phyloP scores from a whole-genome alignment of 768 basidiomycete genomes.

The Phaffia australis region DNA sequence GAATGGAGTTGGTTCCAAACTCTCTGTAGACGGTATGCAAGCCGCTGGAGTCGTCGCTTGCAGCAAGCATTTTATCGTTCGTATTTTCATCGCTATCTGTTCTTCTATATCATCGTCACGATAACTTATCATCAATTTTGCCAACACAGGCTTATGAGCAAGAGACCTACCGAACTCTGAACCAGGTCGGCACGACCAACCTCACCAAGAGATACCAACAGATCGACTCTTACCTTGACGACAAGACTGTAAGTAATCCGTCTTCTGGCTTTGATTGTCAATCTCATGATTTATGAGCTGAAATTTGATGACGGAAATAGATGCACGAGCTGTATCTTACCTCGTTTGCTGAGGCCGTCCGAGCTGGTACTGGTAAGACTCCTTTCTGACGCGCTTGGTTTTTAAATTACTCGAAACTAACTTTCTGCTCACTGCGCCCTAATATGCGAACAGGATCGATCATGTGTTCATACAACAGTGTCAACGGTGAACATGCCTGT shows the following conservation, averaged over 20 bases:
- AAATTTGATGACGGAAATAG: background rate
- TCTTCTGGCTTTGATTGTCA: background rate
- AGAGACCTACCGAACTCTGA: constrained; percentile 30
- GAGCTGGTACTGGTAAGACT: constrained; percentile 36
- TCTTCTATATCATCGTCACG: background rate
- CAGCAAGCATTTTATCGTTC: constrained; percentile 31
- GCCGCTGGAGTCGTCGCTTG: constrained; percentile 31
- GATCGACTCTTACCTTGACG: constrained; percentile 29
- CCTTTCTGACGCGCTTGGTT: constrained; percentile 28
- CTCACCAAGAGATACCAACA: constrained; percentile 16
- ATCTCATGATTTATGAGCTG: background rate
- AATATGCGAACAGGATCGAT: background rate
- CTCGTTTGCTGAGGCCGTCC: constrained; percentile 38
- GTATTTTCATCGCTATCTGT: background rate
- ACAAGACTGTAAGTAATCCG: constrained; percentile 28
- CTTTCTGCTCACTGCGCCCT: background rate
- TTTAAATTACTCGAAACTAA: background rate
- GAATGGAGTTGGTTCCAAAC: constrained; percentile 28
- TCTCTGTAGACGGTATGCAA: constrained; percentile 25
- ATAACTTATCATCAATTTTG: background rate
- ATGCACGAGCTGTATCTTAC: constrained; percentile 39
- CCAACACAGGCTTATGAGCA: constrained; percentile 33
- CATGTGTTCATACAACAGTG: constrained; percentile 25
- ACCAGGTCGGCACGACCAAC: constrained; percentile 26
- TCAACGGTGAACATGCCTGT: constrained; percentile 38